Evolutionary conservation across 176 grass and related monocot genomes (phyloP).

Genomic region (Elaeis guineensis): DNA sequence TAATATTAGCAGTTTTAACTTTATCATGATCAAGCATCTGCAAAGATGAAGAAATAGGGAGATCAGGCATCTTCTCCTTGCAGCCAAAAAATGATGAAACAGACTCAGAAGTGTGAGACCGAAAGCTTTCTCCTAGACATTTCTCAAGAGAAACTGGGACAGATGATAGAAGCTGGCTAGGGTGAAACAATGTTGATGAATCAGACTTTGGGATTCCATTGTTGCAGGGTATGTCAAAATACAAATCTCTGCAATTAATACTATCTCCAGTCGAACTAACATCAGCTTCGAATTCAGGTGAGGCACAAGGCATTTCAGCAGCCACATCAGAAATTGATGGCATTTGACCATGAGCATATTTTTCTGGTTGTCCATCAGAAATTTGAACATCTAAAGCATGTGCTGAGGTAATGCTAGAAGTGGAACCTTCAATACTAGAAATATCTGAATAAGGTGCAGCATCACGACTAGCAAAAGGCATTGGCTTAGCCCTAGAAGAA

Average conservation of each 20-base stretch:
- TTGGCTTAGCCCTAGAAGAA: conserved; percentile 1
- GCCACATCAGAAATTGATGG: too few relatives aligned
- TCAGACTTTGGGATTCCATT: background rate
- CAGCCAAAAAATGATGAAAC: background rate
- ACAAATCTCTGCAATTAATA: too few relatives aligned
- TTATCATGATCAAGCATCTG: background rate
- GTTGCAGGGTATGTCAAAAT: background rate
- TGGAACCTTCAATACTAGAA: background rate
- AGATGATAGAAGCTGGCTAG: background rate
- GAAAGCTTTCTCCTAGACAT: background rate
- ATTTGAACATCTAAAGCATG: conserved; percentile 4
- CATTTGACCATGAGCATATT: background rate
- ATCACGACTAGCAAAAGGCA: background rate
- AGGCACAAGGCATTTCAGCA: too few relatives aligned
- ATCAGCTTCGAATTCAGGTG: too few relatives aligned
- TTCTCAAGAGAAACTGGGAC: background rate
- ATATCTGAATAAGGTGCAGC: conserved; percentile 2
- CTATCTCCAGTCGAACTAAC: too few relatives aligned
- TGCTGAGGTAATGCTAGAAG: background rate
- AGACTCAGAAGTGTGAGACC: background rate
- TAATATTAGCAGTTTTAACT: background rate
- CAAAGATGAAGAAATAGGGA: background rate
- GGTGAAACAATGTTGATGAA: background rate
- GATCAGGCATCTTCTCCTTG: background rate
- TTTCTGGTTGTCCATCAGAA: background rate